A percentile compares a stretch with the other conserved stretches of the same genome.
phyloP scores from a whole-genome alignment of 176 grass and related monocot species.

The Rhynchospora breviuscula region DNA sequence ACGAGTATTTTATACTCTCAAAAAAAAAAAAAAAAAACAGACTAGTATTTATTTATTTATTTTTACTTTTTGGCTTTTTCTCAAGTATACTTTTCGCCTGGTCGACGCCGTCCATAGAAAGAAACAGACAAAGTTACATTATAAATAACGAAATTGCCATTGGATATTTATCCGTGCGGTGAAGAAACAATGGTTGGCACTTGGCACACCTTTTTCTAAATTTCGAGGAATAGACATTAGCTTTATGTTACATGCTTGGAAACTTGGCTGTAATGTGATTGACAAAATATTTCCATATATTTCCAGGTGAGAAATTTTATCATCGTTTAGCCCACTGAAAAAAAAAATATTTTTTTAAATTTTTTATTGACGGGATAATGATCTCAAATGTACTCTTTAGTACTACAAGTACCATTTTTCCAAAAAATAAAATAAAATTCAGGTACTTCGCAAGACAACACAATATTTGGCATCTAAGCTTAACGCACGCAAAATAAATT shows the following conservation, averaged over 20 bases:
- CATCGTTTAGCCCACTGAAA: background rate
- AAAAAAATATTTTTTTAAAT: background rate
- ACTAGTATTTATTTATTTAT: background rate
- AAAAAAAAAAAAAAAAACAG: background rate
- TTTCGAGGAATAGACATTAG: background rate
- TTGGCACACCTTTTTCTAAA: background rate
- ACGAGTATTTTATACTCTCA: too few species aligned
- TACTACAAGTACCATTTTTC: background rate
- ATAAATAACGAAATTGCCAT: conserved; percentile 2
- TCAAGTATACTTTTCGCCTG: conserved; percentile 13
- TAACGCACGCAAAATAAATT: background rate
- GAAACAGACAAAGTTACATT: background rate
- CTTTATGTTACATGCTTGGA: background rate
- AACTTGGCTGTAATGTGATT: too few species aligned
- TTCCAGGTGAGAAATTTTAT: background rate
- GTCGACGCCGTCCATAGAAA: background rate
- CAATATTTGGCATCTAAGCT: background rate
- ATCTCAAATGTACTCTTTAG: background rate
- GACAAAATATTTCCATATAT: background rate
- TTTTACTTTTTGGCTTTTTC: conserved; percentile 5
- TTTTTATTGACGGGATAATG: background rate
- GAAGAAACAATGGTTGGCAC: background rate
- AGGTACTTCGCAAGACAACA: background rate
- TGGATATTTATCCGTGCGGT: background rate
- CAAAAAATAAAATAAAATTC: background rate